Evolutionary conservation across 768 basidiomycete species (phyloP), one percentile per base, ranked within the genome.

Genomic region (Tulasnella sp.): DNA sequence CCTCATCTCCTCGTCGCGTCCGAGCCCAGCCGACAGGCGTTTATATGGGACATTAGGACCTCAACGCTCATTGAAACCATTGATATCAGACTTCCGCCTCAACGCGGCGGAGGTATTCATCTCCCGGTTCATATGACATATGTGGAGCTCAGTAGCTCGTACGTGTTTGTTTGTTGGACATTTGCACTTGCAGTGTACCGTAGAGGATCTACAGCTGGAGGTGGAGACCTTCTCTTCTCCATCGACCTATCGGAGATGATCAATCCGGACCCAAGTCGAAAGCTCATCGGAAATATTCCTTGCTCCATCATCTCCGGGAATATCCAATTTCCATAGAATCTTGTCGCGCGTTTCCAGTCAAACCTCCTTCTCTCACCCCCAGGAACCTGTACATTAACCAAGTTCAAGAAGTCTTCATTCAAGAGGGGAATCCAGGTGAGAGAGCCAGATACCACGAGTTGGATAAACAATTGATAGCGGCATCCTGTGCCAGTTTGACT

Each of bases 21-120:
- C 2, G 37, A 78, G 19, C 15, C 82, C 19, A 76, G 72, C 0
- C 64, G 76, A 37, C 81, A 81, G 38, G 88, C 89, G 0, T 91
- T 86, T 78, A 76, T 93, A 2, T 93, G 88, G 86, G 88, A 94
- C 79, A 83, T 93, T 36, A 85, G 85, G 1, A 85, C 87, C 0
- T 87, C 86, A 0, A 78, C 82, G 25, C 79, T 89, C 15, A 80
- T 87, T 0, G 87, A 90, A 80, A 85, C 84, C 9, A 85, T 91
- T 36, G 52, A 70, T 38, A 76, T 81, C 38, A 54, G 40, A 25
- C 37, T 49, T 71, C 69, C 42, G 34, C 34, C 25, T 25, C 64
- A n/a, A 25, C 69, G 37, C 29, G 19, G 11, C 2, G 40, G 69
- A 29, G 37, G 36, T 4, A 22, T 70, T 49, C 49, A 49, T 12